Percentiles rank a stretch among this genome's conserved stretches.
Conservation (phyloP, 148 eudicot species). For the Amaranthus cruentus region DNA sequence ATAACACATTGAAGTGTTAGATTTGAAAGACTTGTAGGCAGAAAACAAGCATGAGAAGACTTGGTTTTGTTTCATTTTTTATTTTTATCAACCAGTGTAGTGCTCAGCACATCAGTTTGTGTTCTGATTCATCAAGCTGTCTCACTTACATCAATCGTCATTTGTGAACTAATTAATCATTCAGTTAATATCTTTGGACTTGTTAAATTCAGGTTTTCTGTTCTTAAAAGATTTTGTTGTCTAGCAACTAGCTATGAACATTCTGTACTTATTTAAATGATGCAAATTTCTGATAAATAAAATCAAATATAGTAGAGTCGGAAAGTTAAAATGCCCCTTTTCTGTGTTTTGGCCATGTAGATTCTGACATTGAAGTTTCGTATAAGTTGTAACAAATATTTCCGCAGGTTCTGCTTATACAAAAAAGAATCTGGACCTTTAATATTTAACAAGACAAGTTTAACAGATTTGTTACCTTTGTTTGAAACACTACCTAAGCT, state of each 20-base stretch:
- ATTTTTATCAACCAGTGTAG: neutral
- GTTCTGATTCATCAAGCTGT: neutral
- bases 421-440: slow-evolving; percentile 19
- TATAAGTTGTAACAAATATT: neutral
- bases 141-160: neutral
- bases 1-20: neutral
- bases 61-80: neutral
- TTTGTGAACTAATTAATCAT: neutral
- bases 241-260: neutral
- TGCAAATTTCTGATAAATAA: neutral
- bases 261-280: neutral
- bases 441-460: neutral
- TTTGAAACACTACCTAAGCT: slow-evolving; percentile 44
- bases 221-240: neutral
- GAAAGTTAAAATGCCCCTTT: neutral
- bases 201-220: neutral
- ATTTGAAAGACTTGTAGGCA: slow-evolving; percentile 1
- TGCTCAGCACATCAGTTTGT: slow-evolving; percentile 4
- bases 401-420: slow-evolving; percentile 9
- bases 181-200: neutral
- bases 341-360: neutral
- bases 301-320: neutral
- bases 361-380: neutral
- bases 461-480: slow-evolving; percentile 7
- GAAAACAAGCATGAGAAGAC: neutral